phyloP scores from a whole-genome alignment of 2,329 filamentous ascomycete genomes.

The Beauveria sp. region DNA sequence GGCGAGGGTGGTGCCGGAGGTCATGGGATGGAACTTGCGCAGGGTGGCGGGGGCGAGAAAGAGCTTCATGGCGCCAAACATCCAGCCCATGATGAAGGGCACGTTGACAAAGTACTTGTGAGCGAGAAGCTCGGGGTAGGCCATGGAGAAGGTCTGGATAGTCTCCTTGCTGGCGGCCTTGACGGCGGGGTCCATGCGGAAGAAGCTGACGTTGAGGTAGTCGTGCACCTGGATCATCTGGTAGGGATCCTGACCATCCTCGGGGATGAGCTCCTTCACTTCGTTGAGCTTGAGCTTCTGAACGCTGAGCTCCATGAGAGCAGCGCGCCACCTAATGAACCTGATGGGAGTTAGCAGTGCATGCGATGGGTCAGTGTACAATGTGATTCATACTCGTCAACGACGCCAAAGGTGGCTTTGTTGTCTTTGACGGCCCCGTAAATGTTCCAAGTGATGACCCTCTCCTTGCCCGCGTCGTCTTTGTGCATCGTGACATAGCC shows the following conservation, averaged over 20 bases:
- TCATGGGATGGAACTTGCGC: slow-evolving; percentile 73
- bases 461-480: slow-evolving; percentile 48
- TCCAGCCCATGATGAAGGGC: slow-evolving; percentile 83
- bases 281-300: slow-evolving; percentile 62
- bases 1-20: slow-evolving; percentile 63
- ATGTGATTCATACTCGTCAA: slow-evolving; percentile 59
- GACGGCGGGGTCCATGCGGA: slow-evolving; percentile 70
- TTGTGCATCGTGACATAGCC: slow-evolving; percentile 74
- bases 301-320: slow-evolving; percentile 81
- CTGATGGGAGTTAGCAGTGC: slow-evolving; percentile 35
- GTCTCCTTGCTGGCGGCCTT: slow-evolving; percentile 72
- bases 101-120: slow-evolving; percentile 97
- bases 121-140: slow-evolving; percentile 77
- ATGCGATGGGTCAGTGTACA: background rate
- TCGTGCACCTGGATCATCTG: slow-evolving; percentile 92
- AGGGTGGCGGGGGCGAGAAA: slow-evolving; percentile 67
- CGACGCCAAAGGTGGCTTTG: slow-evolving; percentile 74
- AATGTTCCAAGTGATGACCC: slow-evolving; percentile 81
- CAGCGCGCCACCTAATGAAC: slow-evolving; percentile 84
- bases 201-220: slow-evolving; percentile 80
- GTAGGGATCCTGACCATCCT: slow-evolving; percentile 72
- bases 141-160: slow-evolving; percentile 70
- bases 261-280: slow-evolving; percentile 63
- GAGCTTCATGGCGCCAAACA: slow-evolving; percentile 68
- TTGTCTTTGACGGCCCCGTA: slow-evolving; percentile 82